Conservation (phyloP, 2,329 filamentous ascomycete species). For the Fusarium heterosporum region DNA sequence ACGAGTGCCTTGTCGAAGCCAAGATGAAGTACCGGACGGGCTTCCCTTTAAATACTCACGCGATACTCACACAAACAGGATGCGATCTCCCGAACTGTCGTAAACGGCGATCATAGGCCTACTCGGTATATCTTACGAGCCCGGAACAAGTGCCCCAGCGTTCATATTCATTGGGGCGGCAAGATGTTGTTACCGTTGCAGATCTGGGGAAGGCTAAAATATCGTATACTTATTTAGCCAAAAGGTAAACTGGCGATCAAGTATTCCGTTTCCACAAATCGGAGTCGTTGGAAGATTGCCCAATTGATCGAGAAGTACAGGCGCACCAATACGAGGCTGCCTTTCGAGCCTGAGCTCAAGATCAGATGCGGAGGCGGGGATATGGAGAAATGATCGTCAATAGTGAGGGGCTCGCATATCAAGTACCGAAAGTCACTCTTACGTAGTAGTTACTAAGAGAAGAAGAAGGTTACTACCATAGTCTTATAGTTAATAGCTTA, state of each 20-base stretch:
- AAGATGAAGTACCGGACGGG: not conserved
- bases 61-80: not conserved
- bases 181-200: constrained; percentile 28
- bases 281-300: not conserved
- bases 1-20: not conserved
- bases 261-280: constrained; percentile 29
- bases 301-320: not conserved
- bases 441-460: not conserved
- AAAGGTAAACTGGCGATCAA: constrained; percentile 3
- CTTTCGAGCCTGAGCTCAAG: not conserved
- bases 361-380: not conserved
- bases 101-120: not conserved
- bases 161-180: constrained; percentile 21
- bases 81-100: too few relatives aligned
- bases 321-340: constrained; percentile 23
- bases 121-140: not conserved
- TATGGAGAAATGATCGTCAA: not conserved
- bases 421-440: not conserved
- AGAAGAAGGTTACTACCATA: not conserved
- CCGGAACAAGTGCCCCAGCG: not conserved
- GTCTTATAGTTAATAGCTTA: not conserved
- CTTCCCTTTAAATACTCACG: constrained; percentile 1
- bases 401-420: not conserved
- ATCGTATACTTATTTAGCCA: constrained; percentile 1
- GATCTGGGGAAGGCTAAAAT: constrained; percentile 19